Conservation (phyloP, 768 basidiomycete genomes). For the Tylopilus felleus region DNA sequence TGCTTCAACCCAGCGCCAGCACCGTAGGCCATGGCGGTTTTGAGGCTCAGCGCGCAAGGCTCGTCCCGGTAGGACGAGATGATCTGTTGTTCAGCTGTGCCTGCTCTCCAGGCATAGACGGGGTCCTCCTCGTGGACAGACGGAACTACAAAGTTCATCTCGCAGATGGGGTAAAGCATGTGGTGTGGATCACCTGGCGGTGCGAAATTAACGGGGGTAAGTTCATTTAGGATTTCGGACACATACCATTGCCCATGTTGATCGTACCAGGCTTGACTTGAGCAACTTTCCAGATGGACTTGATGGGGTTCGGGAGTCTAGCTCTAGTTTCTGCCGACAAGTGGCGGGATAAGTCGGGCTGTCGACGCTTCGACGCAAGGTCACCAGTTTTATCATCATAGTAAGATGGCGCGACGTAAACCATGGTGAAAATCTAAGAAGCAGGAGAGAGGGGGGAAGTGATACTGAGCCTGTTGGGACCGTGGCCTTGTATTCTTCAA, state of each 20-base stretch:
- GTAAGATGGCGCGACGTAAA: slow-evolving; percentile 20
- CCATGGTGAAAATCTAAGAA: slow-evolving; percentile 17
- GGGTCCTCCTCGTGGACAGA: slow-evolving; percentile 29
- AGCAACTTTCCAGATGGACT: slow-evolving; percentile 36
- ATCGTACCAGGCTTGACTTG: slow-evolving; percentile 34
- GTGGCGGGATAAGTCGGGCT: slow-evolving; percentile 32
- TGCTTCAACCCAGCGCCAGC: slow-evolving; percentile 33
- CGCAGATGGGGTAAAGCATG: slow-evolving; percentile 31
- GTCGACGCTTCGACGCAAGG: slow-evolving; percentile 23
- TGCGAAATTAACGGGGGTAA: not conserved
- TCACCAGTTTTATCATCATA: slow-evolving; percentile 13
- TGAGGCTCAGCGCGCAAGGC: slow-evolving; percentile 28
- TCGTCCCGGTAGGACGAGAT: slow-evolving; percentile 30
- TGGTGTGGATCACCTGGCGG: slow-evolving; percentile 34
- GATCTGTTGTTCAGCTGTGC: slow-evolving; percentile 27
- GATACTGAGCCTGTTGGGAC: not conserved
- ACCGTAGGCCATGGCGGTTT: slow-evolving; percentile 39
- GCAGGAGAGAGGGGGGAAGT: too few relatives aligned
- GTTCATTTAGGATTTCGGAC: not conserved
- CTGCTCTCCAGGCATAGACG: slow-evolving; percentile 29
- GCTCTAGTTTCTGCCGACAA: slow-evolving; percentile 33
- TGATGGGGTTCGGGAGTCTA: slow-evolving; percentile 36
- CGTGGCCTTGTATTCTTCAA: slow-evolving; percentile 11
- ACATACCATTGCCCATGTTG: slow-evolving; percentile 36
- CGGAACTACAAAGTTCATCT: slow-evolving; percentile 35